phyloP scores from a whole-genome alignment of 2,329 filamentous ascomycete species.

The Falciphora oryzae region DNA sequence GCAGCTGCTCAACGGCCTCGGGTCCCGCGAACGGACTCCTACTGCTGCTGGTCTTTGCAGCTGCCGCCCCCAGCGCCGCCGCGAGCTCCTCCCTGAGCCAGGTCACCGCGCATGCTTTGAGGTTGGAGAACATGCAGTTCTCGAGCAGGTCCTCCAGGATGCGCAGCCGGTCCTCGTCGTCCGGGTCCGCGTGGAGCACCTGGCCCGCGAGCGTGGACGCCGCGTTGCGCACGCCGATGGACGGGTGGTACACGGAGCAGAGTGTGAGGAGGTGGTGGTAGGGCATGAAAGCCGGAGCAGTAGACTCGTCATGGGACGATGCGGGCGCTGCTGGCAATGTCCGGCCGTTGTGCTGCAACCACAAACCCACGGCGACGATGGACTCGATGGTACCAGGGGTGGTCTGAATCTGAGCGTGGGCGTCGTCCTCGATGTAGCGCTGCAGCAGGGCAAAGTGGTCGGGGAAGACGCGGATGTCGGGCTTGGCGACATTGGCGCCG shows the following conservation, averaged over 20 bases:
- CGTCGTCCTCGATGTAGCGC: conserved; percentile 45
- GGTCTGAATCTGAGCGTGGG: conserved; percentile 41
- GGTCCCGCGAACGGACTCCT: conserved; percentile 41
- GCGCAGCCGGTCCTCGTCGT: conserved; percentile 50
- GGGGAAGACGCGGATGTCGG: conserved; percentile 53
- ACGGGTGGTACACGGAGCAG: conserved; percentile 51
- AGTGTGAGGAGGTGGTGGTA: conserved; percentile 57
- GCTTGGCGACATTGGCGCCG: conserved; percentile 46
- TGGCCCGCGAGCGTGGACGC: conserved; percentile 47
- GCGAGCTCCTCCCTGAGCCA: conserved; percentile 61
- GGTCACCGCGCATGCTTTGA: conserved; percentile 57
- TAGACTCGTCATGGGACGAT: conserved; percentile 10
- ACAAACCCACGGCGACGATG: conserved; percentile 53
- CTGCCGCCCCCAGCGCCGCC: conserved; percentile 25
- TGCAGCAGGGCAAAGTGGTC: conserved; percentile 50
- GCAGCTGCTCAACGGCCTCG: conserved; percentile 53
- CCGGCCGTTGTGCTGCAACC: conserved; percentile 43
- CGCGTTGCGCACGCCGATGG: conserved; percentile 48
- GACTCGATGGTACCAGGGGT: conserved; percentile 54
- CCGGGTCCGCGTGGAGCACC: conserved; percentile 53
- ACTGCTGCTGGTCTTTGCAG: conserved; percentile 6
- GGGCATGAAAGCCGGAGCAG: conserved; percentile 43
- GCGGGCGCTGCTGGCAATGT: conserved; percentile 1
- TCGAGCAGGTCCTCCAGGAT: conserved; percentile 61
- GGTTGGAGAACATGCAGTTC: conserved; percentile 56